Conservation (phyloP, 805 yeast genomes). For the Kuraishia capsulata region DNA sequence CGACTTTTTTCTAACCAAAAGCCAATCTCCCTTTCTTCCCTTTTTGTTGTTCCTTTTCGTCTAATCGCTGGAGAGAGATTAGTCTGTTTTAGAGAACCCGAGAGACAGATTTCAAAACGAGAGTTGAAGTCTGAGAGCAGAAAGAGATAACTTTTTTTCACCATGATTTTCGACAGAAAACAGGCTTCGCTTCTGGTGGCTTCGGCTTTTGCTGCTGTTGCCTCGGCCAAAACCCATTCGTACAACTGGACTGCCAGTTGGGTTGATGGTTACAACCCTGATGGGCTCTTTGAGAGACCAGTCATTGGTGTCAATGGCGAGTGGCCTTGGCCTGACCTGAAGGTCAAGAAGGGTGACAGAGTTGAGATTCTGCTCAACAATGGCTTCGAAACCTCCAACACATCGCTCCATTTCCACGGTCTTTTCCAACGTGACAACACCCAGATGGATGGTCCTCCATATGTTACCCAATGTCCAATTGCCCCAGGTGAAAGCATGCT, state of each 20-base stretch:
- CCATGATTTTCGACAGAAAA: background rate
- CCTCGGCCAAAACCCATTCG: conserved; percentile 41
- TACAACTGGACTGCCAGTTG: conserved; percentile 60
- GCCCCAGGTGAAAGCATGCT: conserved; percentile 56
- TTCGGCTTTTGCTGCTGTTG: conserved; percentile 2
- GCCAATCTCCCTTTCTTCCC: too few species aligned
- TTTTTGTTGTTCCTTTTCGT: background rate
- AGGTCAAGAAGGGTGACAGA: conserved; percentile 73
- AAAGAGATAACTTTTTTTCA: too few species aligned
- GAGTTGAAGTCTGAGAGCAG: too few species aligned
- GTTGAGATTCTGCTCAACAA: conserved; percentile 52
- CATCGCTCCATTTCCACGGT: conserved; percentile 78
- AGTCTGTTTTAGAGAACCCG: too few species aligned
- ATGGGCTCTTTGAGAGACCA: conserved; percentile 33
- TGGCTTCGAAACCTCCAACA: conserved; percentile 40
- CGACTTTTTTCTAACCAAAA: too few species aligned
- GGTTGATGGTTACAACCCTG: conserved; percentile 49
- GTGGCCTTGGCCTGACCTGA: conserved; percentile 83
- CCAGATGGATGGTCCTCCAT: conserved; percentile 73
- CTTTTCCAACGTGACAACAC: conserved; percentile 52
- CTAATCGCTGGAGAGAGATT: background rate
- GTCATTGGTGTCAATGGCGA: conserved; percentile 42
- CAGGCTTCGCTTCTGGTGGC: background rate
- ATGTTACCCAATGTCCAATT: conserved; percentile 76
- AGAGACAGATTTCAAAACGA: too few species aligned